Evolutionary conservation across 2,329 filamentous ascomycete species (phyloP).

Genomic region (Clonostachys byssicola): DNA sequence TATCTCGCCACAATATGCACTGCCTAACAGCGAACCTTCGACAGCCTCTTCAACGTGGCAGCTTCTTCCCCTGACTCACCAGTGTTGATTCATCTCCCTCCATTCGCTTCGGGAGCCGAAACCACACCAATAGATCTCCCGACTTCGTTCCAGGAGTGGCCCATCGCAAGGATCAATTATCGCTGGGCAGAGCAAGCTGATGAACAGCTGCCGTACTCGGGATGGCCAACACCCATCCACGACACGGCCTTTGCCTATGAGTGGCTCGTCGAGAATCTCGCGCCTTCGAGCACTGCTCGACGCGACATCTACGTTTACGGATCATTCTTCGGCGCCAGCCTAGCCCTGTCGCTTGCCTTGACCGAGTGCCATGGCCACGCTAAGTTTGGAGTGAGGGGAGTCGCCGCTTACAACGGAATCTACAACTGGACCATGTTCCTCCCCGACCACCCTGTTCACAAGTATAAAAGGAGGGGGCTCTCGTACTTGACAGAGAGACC

Average conservation of each 20-base stretch:
- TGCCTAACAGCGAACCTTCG: constrained; percentile 8
- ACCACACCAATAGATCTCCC: constrained; percentile 21
- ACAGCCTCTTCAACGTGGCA: constrained; percentile 43
- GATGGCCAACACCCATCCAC: constrained; percentile 54
- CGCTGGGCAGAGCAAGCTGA: constrained; percentile 37
- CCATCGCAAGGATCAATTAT: constrained; percentile 55
- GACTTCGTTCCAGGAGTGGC: constrained; percentile 31
- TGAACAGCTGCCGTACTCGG: constrained; percentile 15
- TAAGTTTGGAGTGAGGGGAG: constrained; percentile 43
- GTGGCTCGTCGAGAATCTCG: constrained; percentile 43
- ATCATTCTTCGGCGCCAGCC: constrained; percentile 51
- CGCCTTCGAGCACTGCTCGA: constrained; percentile 23
- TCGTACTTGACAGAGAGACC: constrained; percentile 6
- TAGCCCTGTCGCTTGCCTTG: constrained; percentile 53
- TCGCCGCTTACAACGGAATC: constrained; percentile 54
- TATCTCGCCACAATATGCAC: not conserved
- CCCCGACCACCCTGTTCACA: constrained; percentile 44
- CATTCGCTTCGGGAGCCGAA: constrained; percentile 27
- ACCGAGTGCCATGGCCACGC: constrained; percentile 44
- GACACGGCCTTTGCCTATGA: constrained; percentile 50
- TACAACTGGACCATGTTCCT: constrained; percentile 63
- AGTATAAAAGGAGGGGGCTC: not conserved
- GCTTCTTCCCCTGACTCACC: constrained; percentile 30
- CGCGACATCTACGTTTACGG: constrained; percentile 45
- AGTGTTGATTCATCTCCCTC: constrained; percentile 52